Evolutionary conservation across 2,329 filamentous ascomycete genomes (phyloP).

Genomic region (Knufia petricola): DNA sequence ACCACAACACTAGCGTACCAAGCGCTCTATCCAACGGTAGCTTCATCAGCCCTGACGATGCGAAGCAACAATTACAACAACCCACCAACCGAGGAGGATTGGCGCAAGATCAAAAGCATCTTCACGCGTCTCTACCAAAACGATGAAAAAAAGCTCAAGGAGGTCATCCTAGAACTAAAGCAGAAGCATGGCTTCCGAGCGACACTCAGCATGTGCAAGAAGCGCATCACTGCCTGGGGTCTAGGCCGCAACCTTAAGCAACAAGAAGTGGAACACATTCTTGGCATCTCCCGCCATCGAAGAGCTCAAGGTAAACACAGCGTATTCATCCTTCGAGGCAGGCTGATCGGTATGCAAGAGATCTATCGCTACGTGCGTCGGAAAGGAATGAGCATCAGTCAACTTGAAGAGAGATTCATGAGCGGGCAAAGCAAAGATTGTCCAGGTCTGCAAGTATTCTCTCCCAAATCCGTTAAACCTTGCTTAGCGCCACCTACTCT

Average conservation of each 20-base stretch:
- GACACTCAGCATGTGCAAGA: constrained; percentile 18
- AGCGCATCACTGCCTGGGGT: constrained; percentile 15
- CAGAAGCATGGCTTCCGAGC: constrained; percentile 16
- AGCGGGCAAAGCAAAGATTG: background rate
- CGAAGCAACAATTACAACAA: background rate
- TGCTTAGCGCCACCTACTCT: background rate
- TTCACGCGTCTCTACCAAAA: constrained; percentile 16
- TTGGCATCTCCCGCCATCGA: background rate
- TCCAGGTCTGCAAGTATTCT: background rate
- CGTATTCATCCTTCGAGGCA: background rate
- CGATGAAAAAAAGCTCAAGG: constrained; percentile 15
- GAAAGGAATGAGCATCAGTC: background rate
- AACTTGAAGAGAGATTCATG: background rate
- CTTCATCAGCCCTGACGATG: background rate
- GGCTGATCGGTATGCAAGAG: background rate
- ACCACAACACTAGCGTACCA: no score
- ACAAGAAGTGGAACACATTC: background rate
- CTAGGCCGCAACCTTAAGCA: constrained; percentile 3
- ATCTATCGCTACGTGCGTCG: background rate
- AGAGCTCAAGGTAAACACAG: background rate
- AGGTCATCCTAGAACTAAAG: constrained; percentile 14
- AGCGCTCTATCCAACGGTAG: no score
- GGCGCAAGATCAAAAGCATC: constrained; percentile 15
- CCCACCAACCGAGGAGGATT: constrained; percentile 12
- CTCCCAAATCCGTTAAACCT: background rate